These are phyloP conservation scores for Heliamphora pulchella DNA, from an alignment of 179 eudicot genomes.

Conservation along the genomic window DNA sequence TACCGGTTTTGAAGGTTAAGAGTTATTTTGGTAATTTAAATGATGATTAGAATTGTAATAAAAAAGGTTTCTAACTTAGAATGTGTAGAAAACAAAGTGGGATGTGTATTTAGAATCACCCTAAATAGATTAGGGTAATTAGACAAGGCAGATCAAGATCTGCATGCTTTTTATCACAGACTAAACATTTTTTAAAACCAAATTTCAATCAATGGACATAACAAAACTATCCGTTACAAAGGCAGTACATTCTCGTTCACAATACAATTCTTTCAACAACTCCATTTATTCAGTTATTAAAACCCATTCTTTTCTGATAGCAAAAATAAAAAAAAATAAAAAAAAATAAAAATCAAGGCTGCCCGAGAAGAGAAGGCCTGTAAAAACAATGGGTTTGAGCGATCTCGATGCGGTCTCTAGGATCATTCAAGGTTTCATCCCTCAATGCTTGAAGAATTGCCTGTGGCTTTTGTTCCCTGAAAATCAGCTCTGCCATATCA, in stretches of 20 bases:
- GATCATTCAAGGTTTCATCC: conserved; percentile 87
- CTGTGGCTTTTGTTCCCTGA: conserved; percentile 56
- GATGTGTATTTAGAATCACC: too few species aligned
- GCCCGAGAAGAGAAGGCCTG: conserved; percentile 75
- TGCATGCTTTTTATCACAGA: background rate
- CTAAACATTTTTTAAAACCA: background rate
- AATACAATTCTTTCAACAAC: conserved; percentile 9
- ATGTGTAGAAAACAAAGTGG: too few species aligned
- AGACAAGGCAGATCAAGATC: background rate
- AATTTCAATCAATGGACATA: background rate
- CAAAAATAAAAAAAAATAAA: background rate
- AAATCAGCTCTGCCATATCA: conserved; percentile 6
- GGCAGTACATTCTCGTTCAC: conserved; percentile 4
- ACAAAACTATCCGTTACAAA: background rate
- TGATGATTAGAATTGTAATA: too few species aligned
- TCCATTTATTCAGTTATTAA: background rate
- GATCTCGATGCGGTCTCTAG: conserved; percentile 86
- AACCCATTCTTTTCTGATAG: background rate
- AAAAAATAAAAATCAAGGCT: conserved; percentile 8
- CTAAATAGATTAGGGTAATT: too few species aligned
- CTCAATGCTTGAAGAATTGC: conserved; percentile 84
- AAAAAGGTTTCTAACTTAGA: too few species aligned
- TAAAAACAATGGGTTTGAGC: conserved; percentile 82
- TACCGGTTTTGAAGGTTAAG: too few species aligned
- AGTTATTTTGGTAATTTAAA: too few species aligned